Evolutionary conservation across 2,329 filamentous ascomycete species (phyloP).

Genomic region (Lojkania enalia): DNA sequence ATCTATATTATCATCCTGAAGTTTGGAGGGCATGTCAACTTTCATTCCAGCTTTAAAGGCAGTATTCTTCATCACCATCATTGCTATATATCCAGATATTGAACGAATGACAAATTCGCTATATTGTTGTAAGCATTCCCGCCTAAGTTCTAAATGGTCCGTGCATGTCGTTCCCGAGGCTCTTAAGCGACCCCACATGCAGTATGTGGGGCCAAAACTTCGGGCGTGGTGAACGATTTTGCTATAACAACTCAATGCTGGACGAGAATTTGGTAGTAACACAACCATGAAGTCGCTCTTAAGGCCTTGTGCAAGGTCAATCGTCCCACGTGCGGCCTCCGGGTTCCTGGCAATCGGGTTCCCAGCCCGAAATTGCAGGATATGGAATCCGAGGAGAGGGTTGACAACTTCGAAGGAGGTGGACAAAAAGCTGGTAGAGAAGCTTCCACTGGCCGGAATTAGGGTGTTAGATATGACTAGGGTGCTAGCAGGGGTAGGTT

Average conservation of each 20-base stretch:
- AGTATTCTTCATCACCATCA: too few species aligned
- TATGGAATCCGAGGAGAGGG: slow-evolving; percentile 28
- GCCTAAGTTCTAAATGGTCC: neutral
- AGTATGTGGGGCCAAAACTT: slow-evolving; percentile 30
- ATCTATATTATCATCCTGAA: too few species aligned
- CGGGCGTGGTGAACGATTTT: neutral
- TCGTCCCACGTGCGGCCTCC: slow-evolving; percentile 4
- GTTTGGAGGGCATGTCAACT: too few species aligned
- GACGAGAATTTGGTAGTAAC: slow-evolving; percentile 1
- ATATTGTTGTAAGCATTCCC: neutral
- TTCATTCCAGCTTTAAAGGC: too few species aligned
- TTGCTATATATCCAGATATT: slow-evolving; percentile 1
- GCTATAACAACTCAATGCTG: slow-evolving; percentile 19
- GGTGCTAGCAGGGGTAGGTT: slow-evolving; percentile 84
- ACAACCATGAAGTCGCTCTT: slow-evolving; percentile 21
- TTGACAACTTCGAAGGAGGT: slow-evolving; percentile 47
- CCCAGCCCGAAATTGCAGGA: slow-evolving; percentile 10
- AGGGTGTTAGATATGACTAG: slow-evolving; percentile 94
- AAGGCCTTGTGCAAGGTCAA: slow-evolving; percentile 10
- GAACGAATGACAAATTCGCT: neutral
- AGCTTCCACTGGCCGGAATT: slow-evolving; percentile 76
- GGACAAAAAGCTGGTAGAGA: slow-evolving; percentile 45
- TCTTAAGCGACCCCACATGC: slow-evolving; percentile 29
- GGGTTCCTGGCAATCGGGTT: slow-evolving; percentile 3
- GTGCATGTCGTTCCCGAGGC: neutral